Conservation (phyloP, 345 rosid genomes). For the Heritiera littoralis region DNA sequence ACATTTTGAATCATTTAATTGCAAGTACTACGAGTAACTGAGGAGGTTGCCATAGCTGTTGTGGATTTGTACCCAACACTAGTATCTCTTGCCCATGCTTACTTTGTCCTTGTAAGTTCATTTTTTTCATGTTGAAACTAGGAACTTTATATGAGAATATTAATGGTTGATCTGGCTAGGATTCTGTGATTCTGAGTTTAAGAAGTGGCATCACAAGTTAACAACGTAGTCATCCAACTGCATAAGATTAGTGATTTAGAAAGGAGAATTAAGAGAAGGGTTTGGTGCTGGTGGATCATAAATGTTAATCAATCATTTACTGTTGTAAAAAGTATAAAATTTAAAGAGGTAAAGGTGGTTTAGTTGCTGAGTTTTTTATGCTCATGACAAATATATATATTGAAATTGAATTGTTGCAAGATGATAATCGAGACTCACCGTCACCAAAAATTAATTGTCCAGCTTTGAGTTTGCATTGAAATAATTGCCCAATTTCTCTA, state of each 20-base stretch:
- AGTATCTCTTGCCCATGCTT: slow-evolving; percentile 75
- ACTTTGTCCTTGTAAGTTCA: slow-evolving; percentile 76
- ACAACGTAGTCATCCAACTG: neutral
- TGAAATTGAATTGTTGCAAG: neutral
- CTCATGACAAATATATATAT: neutral
- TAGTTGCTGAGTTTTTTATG: neutral
- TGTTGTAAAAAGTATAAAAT: neutral
- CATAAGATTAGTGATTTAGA: neutral
- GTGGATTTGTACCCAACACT: slow-evolving; percentile 79
- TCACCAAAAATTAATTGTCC: no score
- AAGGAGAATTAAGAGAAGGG: neutral
- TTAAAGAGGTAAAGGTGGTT: neutral
- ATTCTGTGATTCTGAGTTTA: neutral
- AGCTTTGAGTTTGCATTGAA: neutral
- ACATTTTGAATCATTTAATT: slow-evolving; percentile 18
- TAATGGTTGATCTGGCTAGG: neutral
- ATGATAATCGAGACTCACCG: neutral
- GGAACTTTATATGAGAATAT: neutral
- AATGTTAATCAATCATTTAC: neutral
- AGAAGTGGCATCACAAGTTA: neutral
- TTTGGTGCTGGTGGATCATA: neutral
- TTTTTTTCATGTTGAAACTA: neutral
- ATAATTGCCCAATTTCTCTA: neutral
- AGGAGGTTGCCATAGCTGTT: slow-evolving; percentile 73
- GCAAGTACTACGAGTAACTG: slow-evolving; percentile 87